Evolutionary conservation across 257 asterid genomes (phyloP).

Genomic region (Sherardia arvensis): DNA sequence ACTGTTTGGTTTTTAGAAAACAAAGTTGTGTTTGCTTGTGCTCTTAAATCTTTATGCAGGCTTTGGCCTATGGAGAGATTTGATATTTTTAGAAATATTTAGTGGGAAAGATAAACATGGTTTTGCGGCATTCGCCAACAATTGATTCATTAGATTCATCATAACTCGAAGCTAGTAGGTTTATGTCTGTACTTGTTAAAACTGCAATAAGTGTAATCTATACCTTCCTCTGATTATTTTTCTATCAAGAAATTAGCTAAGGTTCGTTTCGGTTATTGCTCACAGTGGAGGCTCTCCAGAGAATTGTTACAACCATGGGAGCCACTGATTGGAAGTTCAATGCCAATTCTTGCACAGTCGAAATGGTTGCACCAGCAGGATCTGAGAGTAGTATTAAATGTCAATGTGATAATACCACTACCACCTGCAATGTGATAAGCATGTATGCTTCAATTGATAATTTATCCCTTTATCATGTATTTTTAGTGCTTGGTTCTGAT

Average conservation of each 20-base stretch:
- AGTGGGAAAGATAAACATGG: not conserved
- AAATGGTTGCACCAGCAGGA: conserved; percentile 43
- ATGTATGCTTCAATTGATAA: conserved; percentile 31
- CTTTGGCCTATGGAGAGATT: not conserved
- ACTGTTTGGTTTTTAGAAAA: not conserved
- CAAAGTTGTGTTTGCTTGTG: not conserved
- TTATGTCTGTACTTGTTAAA: not conserved
- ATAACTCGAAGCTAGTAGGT: not conserved
- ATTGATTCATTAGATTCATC: not conserved
- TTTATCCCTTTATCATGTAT: not conserved
- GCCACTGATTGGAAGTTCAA: conserved; percentile 55
- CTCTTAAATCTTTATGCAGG: not conserved
- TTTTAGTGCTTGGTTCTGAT: conserved; percentile 7
- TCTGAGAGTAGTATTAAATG: conserved; percentile 47
- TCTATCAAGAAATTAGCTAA: not conserved
- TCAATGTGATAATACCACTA: conserved; percentile 31
- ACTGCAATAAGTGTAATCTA: too few species aligned
- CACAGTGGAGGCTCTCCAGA: conserved; percentile 60
- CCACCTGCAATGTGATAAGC: conserved; percentile 50
- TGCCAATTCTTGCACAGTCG: conserved; percentile 47
- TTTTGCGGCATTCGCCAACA: not conserved
- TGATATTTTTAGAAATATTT: not conserved
- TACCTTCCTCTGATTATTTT: not conserved
- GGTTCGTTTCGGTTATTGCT: not conserved
- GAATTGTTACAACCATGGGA: conserved; percentile 67